Conservation (phyloP, 2,329 filamentous ascomycete genomes). For the Fusarium nanum region DNA sequence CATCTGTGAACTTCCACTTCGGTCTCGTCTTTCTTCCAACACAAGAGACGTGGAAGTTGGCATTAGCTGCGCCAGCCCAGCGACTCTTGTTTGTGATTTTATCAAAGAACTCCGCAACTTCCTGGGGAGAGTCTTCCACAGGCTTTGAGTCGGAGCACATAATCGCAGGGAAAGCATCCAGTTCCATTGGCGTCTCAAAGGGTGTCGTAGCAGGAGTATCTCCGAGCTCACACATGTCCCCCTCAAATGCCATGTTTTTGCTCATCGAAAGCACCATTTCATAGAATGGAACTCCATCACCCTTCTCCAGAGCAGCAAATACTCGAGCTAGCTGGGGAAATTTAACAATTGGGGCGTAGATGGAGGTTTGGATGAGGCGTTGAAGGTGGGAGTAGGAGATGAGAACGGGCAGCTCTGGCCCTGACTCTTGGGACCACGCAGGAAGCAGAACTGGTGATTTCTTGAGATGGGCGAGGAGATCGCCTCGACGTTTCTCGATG, state of each 20-base stretch:
- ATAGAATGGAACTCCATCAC: constrained; percentile 60
- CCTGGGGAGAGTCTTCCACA: constrained; percentile 47
- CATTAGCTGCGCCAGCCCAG: constrained; percentile 58
- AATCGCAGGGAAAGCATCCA: constrained; percentile 59
- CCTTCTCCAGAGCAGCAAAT: constrained; percentile 57
- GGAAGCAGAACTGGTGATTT: constrained; percentile 58
- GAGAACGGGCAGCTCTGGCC: constrained; percentile 59
- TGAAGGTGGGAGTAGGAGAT: constrained; percentile 63
- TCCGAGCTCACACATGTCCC: constrained; percentile 39
- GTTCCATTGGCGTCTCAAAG: constrained; percentile 42
- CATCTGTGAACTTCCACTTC: constrained; percentile 53
- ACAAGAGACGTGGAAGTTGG: constrained; percentile 55
- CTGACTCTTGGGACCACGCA: constrained; percentile 39
- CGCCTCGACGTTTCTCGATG: constrained; percentile 55
- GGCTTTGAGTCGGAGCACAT: constrained; percentile 58
- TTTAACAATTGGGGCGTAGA: constrained; percentile 59
- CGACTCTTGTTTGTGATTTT: constrained; percentile 53
- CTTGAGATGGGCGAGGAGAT: constrained; percentile 56
- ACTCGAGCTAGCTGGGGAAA: constrained; percentile 58
- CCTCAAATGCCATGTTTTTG: constrained; percentile 6
- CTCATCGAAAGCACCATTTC: constrained; percentile 43
- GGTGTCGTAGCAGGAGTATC: constrained; percentile 48
- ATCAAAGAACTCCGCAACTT: constrained; percentile 51
- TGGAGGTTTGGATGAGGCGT: constrained; percentile 54
- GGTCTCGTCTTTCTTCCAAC: constrained; percentile 54